phyloP scores from a whole-genome alignment of 2,329 filamentous ascomycete species.

The Aspergillus transmontanensis region DNA sequence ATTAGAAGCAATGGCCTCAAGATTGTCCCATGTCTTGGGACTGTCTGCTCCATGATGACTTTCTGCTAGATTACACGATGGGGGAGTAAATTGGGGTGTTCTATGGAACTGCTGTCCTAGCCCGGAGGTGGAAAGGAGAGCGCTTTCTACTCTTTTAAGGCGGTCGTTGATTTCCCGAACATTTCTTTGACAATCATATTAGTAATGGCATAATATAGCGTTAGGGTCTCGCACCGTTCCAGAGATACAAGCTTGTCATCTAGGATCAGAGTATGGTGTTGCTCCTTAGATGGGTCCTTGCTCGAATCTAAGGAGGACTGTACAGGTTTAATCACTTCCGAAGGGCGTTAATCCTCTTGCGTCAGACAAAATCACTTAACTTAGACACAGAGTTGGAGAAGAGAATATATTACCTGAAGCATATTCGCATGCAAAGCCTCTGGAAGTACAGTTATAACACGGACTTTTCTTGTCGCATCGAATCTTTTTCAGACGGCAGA shows the following conservation, averaged over 20 bases:
- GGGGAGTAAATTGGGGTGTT: background rate
- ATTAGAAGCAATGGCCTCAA: background rate
- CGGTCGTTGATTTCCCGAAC: background rate
- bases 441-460: background rate
- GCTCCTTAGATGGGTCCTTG: background rate
- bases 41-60: background rate
- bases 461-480: conserved; percentile 6
- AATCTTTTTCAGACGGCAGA: conserved; percentile 9
- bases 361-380: background rate
- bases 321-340: background rate
- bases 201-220: background rate
- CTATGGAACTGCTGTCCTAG: background rate
- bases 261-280: background rate
- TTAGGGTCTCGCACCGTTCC: background rate
- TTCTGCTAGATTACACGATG: background rate
- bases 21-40: background rate
- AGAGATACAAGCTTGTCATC: background rate
- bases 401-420: background rate
- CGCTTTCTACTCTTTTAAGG: background rate
- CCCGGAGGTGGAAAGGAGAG: background rate
- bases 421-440: background rate
- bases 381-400: background rate
- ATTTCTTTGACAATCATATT: background rate
- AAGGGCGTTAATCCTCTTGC: background rate
- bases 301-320: background rate